A percentile compares a stretch with the other conserved stretches of the same genome.
These are phyloP conservation scores for Starmerella floricola DNA, from an alignment of 805 yeast species.

Conservation along the genomic window DNA sequence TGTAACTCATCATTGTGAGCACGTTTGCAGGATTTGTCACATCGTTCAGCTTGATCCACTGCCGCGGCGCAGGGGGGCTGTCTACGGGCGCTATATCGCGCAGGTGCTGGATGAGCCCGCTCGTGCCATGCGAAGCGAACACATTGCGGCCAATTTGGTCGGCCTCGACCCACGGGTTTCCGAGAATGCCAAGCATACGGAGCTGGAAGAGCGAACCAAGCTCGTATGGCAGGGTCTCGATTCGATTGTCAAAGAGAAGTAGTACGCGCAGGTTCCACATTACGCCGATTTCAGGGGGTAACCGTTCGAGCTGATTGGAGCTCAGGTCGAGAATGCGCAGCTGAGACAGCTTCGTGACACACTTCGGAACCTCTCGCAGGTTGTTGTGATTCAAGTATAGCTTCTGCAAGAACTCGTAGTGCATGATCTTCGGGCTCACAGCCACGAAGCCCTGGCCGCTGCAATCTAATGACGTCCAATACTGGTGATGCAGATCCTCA, in stretches of 20 bases:
- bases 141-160: conserved; percentile 39
- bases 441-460: conserved; percentile 75
- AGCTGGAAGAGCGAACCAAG: conserved; percentile 77
- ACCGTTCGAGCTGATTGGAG: conserved; percentile 51
- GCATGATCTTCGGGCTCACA: conserved; percentile 61
- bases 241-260: conserved; percentile 76
- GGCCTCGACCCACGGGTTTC: conserved; percentile 66
- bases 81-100: conserved; percentile 71
- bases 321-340: conserved; percentile 78
- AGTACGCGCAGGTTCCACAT: conserved; percentile 68
- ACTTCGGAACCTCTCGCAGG: conserved; percentile 51
- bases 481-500: conserved; percentile 44
- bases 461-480: conserved; percentile 89
- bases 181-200: conserved; percentile 83
- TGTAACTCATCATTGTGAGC: conserved; percentile 76
- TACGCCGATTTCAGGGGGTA: conserved; percentile 80
- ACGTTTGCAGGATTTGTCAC: conserved; percentile 47
- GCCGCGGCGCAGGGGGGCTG: conserved; percentile 57
- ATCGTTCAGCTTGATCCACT: conserved; percentile 68
- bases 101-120: conserved; percentile 64
- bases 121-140: conserved; percentile 70
- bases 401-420: conserved; percentile 73
- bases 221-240: conserved; percentile 64
- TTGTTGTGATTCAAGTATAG: conserved; percentile 80
- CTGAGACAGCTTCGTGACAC: conserved; percentile 55